Percentiles rank a stretch among this genome's conserved stretches.
Conservation (phyloP, 495 filamentous ascomycete genomes). For the Clohesyomyces aquaticus region DNA sequence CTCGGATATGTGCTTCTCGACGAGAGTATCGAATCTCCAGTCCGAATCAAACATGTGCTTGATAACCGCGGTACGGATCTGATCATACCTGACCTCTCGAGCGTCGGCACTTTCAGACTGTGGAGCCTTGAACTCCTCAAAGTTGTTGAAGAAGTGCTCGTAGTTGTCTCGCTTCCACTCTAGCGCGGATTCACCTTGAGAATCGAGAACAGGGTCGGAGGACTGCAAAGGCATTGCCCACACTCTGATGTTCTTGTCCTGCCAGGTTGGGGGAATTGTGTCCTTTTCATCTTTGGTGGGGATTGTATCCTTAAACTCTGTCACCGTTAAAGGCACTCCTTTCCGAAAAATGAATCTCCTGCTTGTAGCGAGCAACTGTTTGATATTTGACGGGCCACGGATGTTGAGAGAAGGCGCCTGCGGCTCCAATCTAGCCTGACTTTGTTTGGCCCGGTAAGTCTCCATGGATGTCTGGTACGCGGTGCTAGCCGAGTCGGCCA, state of each 20-base stretch:
- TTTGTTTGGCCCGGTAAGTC: conserved; percentile 35
- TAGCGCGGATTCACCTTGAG: neutral
- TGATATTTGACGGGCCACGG: conserved; percentile 76
- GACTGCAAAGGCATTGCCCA: conserved; percentile 71
- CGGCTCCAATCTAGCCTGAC: conserved; percentile 35
- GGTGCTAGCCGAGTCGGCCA: conserved; percentile 65
- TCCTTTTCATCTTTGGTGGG: conserved; percentile 37
- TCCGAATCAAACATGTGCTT: conserved; percentile 79
- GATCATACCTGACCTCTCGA: conserved; percentile 50
- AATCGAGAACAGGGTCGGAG: neutral
- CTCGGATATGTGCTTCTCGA: conserved; percentile 64
- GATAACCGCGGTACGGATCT: conserved; percentile 64
- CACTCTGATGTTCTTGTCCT: conserved; percentile 74
- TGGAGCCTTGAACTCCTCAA: conserved; percentile 27
- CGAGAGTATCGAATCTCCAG: conserved; percentile 71
- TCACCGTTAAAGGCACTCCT: conserved; percentile 67
- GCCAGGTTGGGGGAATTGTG: conserved; percentile 64
- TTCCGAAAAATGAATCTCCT: conserved; percentile 87
- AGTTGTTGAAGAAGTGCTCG: conserved; percentile 23
- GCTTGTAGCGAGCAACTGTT: conserved; percentile 78
- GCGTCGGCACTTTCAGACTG: conserved; percentile 29
- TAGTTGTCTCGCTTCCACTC: neutral
- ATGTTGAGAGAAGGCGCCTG: conserved; percentile 58
- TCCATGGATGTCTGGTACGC: conserved; percentile 43
- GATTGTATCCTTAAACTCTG: conserved; percentile 59